Evolutionary conservation across 2,329 filamentous ascomycete genomes (phyloP), one percentile per base, ranked within the genome.

Genomic region (Cladophialophora exuberans): DNA sequence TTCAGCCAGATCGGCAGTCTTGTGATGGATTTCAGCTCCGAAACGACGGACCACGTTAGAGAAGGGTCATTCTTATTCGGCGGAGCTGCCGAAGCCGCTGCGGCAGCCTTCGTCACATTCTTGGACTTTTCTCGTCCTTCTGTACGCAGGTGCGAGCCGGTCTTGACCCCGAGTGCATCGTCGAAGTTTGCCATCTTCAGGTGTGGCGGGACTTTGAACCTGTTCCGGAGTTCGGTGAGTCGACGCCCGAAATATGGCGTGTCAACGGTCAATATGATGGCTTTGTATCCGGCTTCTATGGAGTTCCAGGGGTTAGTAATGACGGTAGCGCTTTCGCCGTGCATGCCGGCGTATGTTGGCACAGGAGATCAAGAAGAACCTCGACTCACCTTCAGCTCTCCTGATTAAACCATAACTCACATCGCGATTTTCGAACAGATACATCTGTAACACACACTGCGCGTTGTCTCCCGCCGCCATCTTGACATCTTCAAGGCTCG

Each of bases 221-320:
- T 55, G 39, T 61, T 59, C n/a, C 56, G 22, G 35, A 63, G 52
- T 31, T 63, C 61, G 38, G 57, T 49, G 31, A 59, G 59, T 3
- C 59, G 33, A 2, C 59, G 79, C 64, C 79, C 79, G 0, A 81
- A 70, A 9, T 77, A 71, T 0, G 79, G 79, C 1, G 73, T 73
- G 60, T 82, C 80, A 6, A 80, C 76, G 0, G 79, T 79, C 4
- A 83, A 66, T 33, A 82, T 70, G 10, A 82, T 68, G 2, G 79
- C 79, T 52, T 75, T 76, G 64, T 76, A 80, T 5, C 77, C 76
- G 3, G 73, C 69, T 41, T 64, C 28, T 31, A 31, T 6, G 13
- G 7, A 31, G 13, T 6, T 31, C 6, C 7, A 31, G 28, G 28
- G 13, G 6, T 13, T 7, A 13, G 6, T 7, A 7, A 7, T 31